Evolutionary conservation across 805 yeast species (phyloP).

Genomic region (Brettanomyces sp.): DNA sequence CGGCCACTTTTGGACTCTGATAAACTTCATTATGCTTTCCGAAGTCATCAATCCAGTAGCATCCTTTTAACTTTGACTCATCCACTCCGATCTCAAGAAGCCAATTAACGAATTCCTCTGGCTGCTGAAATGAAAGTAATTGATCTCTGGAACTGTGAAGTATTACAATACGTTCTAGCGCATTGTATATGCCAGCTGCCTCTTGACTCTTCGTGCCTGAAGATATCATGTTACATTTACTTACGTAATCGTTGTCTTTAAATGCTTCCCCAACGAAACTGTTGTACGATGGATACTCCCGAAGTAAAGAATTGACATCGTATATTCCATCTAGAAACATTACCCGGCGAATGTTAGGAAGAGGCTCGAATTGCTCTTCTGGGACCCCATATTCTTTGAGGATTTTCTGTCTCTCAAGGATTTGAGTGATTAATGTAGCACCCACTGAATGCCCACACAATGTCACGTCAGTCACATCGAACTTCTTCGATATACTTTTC

Average conservation of each 20-base stretch:
- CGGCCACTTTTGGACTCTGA: conserved; percentile 27
- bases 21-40: conserved; percentile 67
- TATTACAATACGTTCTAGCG: conserved; percentile 24
- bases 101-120: conserved; percentile 28
- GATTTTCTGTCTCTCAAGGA: conserved; percentile 22
- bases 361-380: background rate
- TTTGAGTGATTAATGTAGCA: conserved; percentile 53
- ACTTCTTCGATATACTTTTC: conserved; percentile 10
- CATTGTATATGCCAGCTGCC: conserved; percentile 3
- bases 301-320: conserved; percentile 38
- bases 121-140: conserved; percentile 44
- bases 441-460: conserved; percentile 79
- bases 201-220: background rate
- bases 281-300: conserved; percentile 53
- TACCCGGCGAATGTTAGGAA: conserved; percentile 16
- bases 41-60: conserved; percentile 26
- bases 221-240: conserved; percentile 12
- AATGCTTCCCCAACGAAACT: conserved; percentile 56
- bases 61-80: conserved; percentile 7
- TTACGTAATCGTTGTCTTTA: conserved; percentile 6
- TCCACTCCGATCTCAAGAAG: conserved; percentile 13
- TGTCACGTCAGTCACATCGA: conserved; percentile 17
- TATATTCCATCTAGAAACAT: conserved; percentile 65
- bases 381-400: conserved; percentile 2
- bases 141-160: conserved; percentile 65